Conservation (phyloP, 2,329 filamentous ascomycete species). For the Rhynchosporium agropyri region DNA sequence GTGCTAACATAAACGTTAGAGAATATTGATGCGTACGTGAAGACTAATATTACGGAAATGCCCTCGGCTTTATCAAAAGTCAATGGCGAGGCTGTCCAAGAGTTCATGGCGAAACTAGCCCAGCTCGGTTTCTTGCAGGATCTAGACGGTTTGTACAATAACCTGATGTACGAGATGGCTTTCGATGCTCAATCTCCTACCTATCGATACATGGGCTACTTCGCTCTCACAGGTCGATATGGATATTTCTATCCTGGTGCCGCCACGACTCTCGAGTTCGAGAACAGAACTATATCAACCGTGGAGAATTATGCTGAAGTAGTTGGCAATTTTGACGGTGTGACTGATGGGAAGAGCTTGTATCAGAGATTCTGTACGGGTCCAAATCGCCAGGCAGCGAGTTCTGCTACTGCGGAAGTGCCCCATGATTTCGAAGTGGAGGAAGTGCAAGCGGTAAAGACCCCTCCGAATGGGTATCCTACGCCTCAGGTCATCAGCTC, state of each 20-base stretch:
- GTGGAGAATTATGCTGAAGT: conserved; percentile 43
- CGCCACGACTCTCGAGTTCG: conserved; percentile 44
- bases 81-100: conserved; percentile 54
- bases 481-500: conserved; percentile 32
- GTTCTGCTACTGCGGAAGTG: background rate
- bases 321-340: conserved; percentile 32
- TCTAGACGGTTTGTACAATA: conserved; percentile 46
- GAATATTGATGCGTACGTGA: conserved; percentile 19
- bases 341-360: conserved; percentile 34
- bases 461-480: conserved; percentile 33
- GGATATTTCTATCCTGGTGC: conserved; percentile 44
- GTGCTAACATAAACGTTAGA: conserved; percentile 24
- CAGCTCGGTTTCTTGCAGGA: conserved; percentile 44
- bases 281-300: conserved; percentile 44
- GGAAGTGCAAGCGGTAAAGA: conserved; percentile 11
- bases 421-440: conserved; percentile 25
- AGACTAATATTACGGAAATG: conserved; percentile 42
- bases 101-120: conserved; percentile 50
- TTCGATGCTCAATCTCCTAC: conserved; percentile 30
- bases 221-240: conserved; percentile 41
- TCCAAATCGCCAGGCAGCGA: conserved; percentile 29
- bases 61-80: conserved; percentile 55
- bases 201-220: conserved; percentile 41
- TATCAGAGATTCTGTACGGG: conserved; percentile 35
- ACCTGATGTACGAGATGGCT: conserved; percentile 44